phyloP scores from a whole-genome alignment of 306 rosid species.

The Citrullus mucosospermus region DNA sequence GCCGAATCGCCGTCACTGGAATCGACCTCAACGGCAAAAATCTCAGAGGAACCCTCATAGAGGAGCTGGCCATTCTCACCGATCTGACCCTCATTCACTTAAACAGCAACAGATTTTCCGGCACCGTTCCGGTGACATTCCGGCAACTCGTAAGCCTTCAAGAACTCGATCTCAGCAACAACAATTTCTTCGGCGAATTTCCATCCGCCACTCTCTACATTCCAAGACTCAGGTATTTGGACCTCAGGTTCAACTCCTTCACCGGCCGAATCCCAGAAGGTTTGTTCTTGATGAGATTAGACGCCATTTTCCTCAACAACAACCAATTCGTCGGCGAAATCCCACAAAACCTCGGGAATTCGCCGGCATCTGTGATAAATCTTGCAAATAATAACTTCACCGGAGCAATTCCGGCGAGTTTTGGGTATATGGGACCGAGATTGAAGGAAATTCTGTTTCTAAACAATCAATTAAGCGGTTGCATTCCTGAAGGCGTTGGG shows the following conservation, averaged over 20 bases:
- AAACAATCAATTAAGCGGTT: constrained; percentile 73
- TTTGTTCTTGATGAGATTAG: constrained; percentile 55
- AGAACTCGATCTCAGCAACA: constrained; percentile 90
- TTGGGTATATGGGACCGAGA: constrained; percentile 55
- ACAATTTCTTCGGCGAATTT: constrained; percentile 69
- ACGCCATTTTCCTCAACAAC: constrained; percentile 82
- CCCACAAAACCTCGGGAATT: constrained; percentile 70
- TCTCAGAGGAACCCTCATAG: constrained; percentile 64
- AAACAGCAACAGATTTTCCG: constrained; percentile 70
- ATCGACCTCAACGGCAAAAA: constrained; percentile 89
- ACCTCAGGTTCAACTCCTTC: constrained; percentile 72
- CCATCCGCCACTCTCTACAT: constrained; percentile 43
- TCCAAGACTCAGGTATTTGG: constrained; percentile 71
- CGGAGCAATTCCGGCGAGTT: constrained; percentile 68
- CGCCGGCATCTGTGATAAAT: constrained; percentile 90
- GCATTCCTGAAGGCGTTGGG: constrained; percentile 89
- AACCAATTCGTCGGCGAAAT: constrained; percentile 70
- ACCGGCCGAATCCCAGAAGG: constrained; percentile 60
- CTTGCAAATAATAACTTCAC: constrained; percentile 64
- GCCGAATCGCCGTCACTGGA: constrained; percentile 41
- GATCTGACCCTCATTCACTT: constrained; percentile 71
- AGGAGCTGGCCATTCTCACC: constrained; percentile 55
- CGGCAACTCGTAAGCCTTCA: constrained; percentile 39
- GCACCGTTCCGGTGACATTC: constrained; percentile 56
- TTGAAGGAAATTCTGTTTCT: constrained; percentile 77